A percentile compares a stretch with the other conserved stretches of the same genome.
Evolutionary conservation across 352 stramenopile species (phyloP).

Genomic region (Phytopythium litorale): DNA sequence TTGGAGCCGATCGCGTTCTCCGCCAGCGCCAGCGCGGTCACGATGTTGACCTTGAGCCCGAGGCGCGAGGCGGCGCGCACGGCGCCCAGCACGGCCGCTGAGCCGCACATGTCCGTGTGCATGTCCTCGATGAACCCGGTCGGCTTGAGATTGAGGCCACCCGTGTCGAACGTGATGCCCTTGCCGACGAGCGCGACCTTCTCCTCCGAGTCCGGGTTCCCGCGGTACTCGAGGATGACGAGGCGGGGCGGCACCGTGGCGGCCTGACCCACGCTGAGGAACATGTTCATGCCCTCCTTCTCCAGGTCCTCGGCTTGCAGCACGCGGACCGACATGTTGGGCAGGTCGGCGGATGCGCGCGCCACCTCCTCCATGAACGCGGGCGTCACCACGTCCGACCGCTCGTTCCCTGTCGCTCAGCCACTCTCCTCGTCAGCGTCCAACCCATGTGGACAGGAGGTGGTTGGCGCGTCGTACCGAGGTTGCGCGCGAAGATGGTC

Average conservation of each 20-base stretch:
- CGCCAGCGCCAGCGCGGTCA: slow-evolving; percentile 69
- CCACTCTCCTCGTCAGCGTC: background rate
- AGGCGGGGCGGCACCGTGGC: slow-evolving; percentile 69
- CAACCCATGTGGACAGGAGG: too few species aligned
- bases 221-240: slow-evolving; percentile 80
- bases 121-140: slow-evolving; percentile 90
- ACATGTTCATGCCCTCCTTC: slow-evolving; percentile 84
- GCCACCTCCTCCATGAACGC: slow-evolving; percentile 83
- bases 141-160: slow-evolving; percentile 94
- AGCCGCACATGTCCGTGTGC: slow-evolving; percentile 92
- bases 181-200: slow-evolving; percentile 91
- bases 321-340: slow-evolving; percentile 76
- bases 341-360: slow-evolving; percentile 55
- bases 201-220: slow-evolving; percentile 56
- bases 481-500: slow-evolving; percentile 83
- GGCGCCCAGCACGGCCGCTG: slow-evolving; percentile 79
- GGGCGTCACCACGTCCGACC: slow-evolving; percentile 69
- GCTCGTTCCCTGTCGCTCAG: slow-evolving; percentile 47
- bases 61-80: slow-evolving; percentile 66
- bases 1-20: slow-evolving; percentile 88
- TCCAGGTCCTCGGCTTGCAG: slow-evolving; percentile 76
- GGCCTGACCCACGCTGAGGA: slow-evolving; percentile 76
- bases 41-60: slow-evolving; percentile 77
- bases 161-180: slow-evolving; percentile 94
- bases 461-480: slow-evolving; percentile 26